Base-by-base conservation (phyloP, 1,139 yeast species). In the Geotrichum carabidarum region DNA sequence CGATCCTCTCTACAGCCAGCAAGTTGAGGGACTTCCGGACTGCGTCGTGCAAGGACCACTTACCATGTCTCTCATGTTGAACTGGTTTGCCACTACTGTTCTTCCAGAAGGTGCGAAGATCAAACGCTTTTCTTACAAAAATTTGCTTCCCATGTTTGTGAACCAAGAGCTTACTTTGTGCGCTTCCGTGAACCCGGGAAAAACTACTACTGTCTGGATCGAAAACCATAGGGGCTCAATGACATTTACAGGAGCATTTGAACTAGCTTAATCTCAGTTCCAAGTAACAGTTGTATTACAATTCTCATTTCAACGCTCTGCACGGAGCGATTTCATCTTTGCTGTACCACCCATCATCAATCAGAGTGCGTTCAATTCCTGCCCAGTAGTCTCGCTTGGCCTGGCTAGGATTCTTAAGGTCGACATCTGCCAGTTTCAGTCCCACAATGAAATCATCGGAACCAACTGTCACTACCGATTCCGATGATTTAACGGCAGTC, bases 41-140 rank as follows among this genome's bases (percentile, higher is more conserved):
- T 66, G 83, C 0, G 71, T 93, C 0, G 84, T 86, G 0, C 96
- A 87, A 46, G 99, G 96, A 0, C 97, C 98, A 0, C 73, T 90
- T 50, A 73, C 85, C 59, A 78, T 86, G 1, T 81, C 86, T 1
- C 60, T 86, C 44, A 60, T 80, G 15, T 65, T 86, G 44, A 78
- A 79, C 56, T 83, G 81, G 78, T 74, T 78, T 60, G 65, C 61
- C 12, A 52, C 56, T 4, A 40, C 56, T 2, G 51, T 58, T 35
- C 50, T 61, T 27, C 53, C 60, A 17, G 59, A 62, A 9, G 44
- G 54, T 34, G 50, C 58, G 2, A 35, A 38, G 4, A 69, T 74
- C 57, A 60, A 60, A 35, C 55, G 58, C 9, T 75, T 83, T 58
- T 66, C 63, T 30, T 83, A 83, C 67, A 74, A 77, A 54, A 82